Evolutionary conservation across 768 basidiomycete species (phyloP).

Genomic region (Termitomyces sp.): DNA sequence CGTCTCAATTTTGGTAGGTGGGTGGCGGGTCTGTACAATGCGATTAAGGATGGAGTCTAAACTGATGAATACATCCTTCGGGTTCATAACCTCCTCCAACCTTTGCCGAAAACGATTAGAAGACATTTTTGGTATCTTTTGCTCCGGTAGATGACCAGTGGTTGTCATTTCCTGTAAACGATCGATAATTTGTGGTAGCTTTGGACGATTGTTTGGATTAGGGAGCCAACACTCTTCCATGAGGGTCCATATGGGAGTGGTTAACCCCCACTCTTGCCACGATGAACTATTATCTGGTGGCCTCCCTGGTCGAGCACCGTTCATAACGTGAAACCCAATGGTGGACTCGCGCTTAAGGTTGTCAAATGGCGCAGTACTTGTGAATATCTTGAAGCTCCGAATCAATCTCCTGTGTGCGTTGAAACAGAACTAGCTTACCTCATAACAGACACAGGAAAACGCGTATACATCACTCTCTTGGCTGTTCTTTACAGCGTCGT

Average conservation of each 20-base stretch:
- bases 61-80: not conserved
- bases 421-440: slow-evolving; percentile 13
- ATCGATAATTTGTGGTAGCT: not conserved
- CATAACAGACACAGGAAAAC: slow-evolving; percentile 24
- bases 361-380: slow-evolving; percentile 17
- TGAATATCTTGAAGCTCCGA: slow-evolving; percentile 16
- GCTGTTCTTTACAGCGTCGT: slow-evolving; percentile 3
- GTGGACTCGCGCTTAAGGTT: slow-evolving; percentile 13
- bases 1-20: too few species aligned
- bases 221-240: slow-evolving; percentile 22
- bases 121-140: not conserved
- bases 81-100: not conserved
- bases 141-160: not conserved
- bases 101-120: not conserved
- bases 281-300: slow-evolving; percentile 7
- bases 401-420: not conserved
- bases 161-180: not conserved
- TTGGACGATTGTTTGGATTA: slow-evolving; percentile 17
- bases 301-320: slow-evolving; percentile 13
- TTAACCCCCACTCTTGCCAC: slow-evolving; percentile 13
- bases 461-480: slow-evolving; percentile 25
- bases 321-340: slow-evolving; percentile 13
- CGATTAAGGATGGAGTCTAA: not conserved
- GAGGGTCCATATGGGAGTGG: slow-evolving; percentile 15
- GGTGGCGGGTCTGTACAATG: not conserved